Evolutionary conservation across 495 filamentous ascomycete species (phyloP).

Genomic region (Tuber brumale): DNA sequence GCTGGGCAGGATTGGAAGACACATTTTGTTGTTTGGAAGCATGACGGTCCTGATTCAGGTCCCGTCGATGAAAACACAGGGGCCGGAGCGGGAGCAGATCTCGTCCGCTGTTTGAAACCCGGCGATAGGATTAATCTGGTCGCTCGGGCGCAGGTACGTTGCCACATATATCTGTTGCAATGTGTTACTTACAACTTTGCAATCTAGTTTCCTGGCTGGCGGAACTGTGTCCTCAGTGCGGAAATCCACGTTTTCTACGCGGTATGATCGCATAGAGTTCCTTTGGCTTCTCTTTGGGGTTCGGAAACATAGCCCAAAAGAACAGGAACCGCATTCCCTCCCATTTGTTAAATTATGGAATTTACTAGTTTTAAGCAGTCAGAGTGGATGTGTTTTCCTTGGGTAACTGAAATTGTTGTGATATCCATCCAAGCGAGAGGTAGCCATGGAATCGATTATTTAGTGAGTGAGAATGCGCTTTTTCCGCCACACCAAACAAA

Average conservation of each 20-base stretch:
- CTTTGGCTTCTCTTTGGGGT: neutral
- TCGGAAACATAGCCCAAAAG: neutral
- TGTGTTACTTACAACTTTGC: neutral
- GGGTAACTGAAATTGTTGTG: neutral
- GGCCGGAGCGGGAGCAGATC: conserved; percentile 11
- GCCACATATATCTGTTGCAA: neutral
- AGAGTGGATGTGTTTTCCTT: neutral
- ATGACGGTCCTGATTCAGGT: neutral
- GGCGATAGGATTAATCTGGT: conserved; percentile 23
- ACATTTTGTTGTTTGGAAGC: conserved; percentile 20
- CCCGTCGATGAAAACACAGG: neutral
- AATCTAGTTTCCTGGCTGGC: conserved; percentile 24
- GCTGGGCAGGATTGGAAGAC: neutral
- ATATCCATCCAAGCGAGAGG: neutral
- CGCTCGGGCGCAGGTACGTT: conserved; percentile 18
- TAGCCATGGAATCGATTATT: neutral
- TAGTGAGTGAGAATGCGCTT: neutral
- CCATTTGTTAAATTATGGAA: neutral
- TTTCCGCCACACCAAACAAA: neutral
- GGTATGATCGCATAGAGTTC: neutral
- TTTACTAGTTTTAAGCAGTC: neutral
- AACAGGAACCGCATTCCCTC: neutral
- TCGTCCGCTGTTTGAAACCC: conserved; percentile 17
- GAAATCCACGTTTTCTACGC: conserved; percentile 22
- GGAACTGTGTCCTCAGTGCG: conserved; percentile 16